Percentiles rank a stretch among this genome's conserved stretches.
These are phyloP conservation scores for Aspergillus tamarii DNA, from an alignment of 2,329 filamentous ascomycete genomes.

Conservation along the genomic window DNA sequence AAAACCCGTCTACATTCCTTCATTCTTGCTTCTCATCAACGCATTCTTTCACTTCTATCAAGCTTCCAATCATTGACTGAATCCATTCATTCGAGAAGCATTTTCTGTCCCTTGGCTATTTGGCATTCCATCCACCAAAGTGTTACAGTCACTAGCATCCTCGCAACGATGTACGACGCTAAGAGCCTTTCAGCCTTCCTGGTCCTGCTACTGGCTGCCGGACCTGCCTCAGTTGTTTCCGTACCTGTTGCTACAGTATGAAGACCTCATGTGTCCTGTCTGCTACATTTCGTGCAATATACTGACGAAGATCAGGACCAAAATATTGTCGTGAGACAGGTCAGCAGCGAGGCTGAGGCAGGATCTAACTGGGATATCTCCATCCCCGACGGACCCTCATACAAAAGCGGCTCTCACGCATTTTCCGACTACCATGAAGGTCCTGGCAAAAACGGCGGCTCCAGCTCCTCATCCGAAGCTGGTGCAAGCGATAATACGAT, in stretches of 20 bases:
- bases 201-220: conserved; percentile 34
- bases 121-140: neutral
- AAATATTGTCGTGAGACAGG: conserved; percentile 7
- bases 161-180: conserved; percentile 28
- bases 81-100: conserved; percentile 7
- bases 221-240: conserved; percentile 32
- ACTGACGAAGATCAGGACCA: conserved; percentile 8
- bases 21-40: conserved; percentile 6
- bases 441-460: neutral
- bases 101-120: neutral
- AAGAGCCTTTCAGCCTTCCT: conserved; percentile 33
- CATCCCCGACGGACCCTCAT: conserved; percentile 25
- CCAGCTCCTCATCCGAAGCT: conserved; percentile 5
- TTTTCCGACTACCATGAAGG: neutral
- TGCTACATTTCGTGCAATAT: conserved; percentile 10
- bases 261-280: neutral
- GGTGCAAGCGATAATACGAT: conserved; percentile 14
- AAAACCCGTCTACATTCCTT: conserved; percentile 9
- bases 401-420: conserved; percentile 3
- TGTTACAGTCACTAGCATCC: neutral
- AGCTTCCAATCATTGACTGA: conserved; percentile 5
- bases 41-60: conserved; percentile 12
- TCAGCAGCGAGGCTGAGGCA: conserved; percentile 16
- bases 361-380: conserved; percentile 16
- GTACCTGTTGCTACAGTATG: conserved; percentile 30